Base-by-base conservation (phyloP, 805 yeast genomes). In the Candida jianshihensis region DNA sequence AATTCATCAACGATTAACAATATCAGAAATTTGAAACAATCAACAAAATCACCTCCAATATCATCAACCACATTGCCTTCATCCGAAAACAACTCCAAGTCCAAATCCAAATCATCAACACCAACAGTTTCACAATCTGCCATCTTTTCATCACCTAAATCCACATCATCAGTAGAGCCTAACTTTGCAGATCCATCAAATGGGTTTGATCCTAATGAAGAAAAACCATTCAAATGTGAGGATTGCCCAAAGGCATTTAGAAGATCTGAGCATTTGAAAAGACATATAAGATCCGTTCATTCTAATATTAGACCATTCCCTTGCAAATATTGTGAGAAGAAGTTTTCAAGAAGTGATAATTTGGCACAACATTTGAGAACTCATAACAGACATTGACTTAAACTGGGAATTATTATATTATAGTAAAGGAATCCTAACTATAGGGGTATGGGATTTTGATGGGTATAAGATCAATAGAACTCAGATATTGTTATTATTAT, bases 241-340 rank as follows among this genome's bases (percentile, higher is more conserved):
- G 68, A 68, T 46, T 81, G 90, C 56, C 66, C 72, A 27, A 68
- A 87, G 42, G 56, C 68, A 24, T 82, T 82, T 59, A 75, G 81
- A 51, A 67, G 90, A 43, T 83, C 78, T 48, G 90, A 82, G 50
- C 90, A 82, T 56, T 61, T 82, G 48, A 81, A 80, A 49, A 68
- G 90, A 43, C 90, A 82, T 49, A 69, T 78, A 48, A 63, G 88
- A 41, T 78, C 87, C 3, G 64, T 82, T 41, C 90, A 82, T 51
- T 76, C 82, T 26, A 69, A 78, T 36, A 82, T 77, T 38, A 80
- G 81, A 58, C 90, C 87, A 0, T 78, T 67, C 55, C 72, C 68
- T 34, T 80, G 87, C 49, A 60, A 64, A 17, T 66, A 70, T 26
- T 80, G 87, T 50, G 70, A 70, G 26, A 76, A 79, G 53, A 73